Evolutionary conservation across 257 asterid species (phyloP).

Genomic region (Handroanthus guayacan): DNA sequence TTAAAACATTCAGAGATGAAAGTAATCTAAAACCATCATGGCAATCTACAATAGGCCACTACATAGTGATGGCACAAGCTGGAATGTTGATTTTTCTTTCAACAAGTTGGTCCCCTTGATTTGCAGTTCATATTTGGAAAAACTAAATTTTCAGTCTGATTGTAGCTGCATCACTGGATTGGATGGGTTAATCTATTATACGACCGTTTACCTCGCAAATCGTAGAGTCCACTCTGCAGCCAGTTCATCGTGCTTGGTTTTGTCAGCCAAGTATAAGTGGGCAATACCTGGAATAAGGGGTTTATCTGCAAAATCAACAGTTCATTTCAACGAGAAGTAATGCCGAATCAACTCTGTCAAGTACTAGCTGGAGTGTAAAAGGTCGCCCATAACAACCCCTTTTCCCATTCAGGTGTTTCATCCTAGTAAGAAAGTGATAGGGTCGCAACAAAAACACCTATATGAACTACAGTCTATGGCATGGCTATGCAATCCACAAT

Average conservation of each 20-base stretch:
- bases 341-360: neutral
- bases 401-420: neutral
- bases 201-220: slow-evolving; percentile 61
- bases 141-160: neutral
- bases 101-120: slow-evolving; percentile 4
- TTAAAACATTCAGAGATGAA: neutral
- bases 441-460: neutral
- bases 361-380: slow-evolving; percentile 4
- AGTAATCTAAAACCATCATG: neutral
- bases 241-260: slow-evolving; percentile 73
- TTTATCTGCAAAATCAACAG: slow-evolving; percentile 75
- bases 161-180: slow-evolving; percentile 17
- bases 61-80: neutral
- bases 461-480: neutral
- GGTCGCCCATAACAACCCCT: neutral
- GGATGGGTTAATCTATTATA: neutral
- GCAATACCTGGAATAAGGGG: slow-evolving; percentile 87
- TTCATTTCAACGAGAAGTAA: no score
- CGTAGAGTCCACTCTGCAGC: slow-evolving; percentile 91
- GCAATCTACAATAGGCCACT: neutral
- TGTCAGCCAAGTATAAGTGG: slow-evolving; percentile 71
- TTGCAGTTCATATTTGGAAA: slow-evolving; percentile 21
- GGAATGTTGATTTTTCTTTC: slow-evolving; percentile 2
- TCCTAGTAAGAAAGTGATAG: neutral
- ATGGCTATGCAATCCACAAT: neutral